Percentiles rank a stretch among this genome's conserved stretches.
phyloP scores from a whole-genome alignment of 2,329 filamentous ascomycete species.

The Fusarium coicis region DNA sequence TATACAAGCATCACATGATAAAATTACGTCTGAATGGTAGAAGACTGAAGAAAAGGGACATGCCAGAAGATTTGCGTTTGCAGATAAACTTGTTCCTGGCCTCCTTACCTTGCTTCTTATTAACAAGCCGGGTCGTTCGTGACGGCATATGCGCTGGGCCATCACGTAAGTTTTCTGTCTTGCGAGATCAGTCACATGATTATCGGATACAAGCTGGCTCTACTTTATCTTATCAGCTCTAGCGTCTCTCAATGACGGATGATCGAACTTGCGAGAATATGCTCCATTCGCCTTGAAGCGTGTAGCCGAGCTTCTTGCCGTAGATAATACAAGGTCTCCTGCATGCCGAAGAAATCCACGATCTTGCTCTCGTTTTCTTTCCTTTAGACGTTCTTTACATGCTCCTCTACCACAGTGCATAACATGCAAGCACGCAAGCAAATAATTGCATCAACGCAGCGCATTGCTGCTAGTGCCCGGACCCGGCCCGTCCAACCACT shows the following conservation, averaged over 20 bases:
- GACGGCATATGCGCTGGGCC: neutral
- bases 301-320: constrained; percentile 25
- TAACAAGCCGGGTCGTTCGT: neutral
- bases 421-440: constrained; percentile 57
- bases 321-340: constrained; percentile 37
- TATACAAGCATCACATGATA: neutral
- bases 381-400: neutral
- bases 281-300: constrained; percentile 45
- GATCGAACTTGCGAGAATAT: constrained; percentile 55
- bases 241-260: constrained; percentile 21
- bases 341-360: neutral
- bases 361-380: constrained; percentile 12
- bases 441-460: constrained; percentile 52
- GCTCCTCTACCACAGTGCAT: constrained; percentile 24
- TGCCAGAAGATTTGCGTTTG: neutral
- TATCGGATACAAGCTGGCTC: constrained; percentile 34
- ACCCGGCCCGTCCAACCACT: constrained; percentile 45
- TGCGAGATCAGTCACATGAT: constrained; percentile 47
- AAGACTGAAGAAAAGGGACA: neutral
- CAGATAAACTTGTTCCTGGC: neutral
- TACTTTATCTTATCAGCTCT: neutral
- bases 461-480: constrained; percentile 48
- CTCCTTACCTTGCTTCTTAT: neutral
- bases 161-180: neutral
- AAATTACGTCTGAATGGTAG: neutral